phyloP scores from a whole-genome alignment of 768 basidiomycete genomes.

The Gloeophyllum trabeum region DNA sequence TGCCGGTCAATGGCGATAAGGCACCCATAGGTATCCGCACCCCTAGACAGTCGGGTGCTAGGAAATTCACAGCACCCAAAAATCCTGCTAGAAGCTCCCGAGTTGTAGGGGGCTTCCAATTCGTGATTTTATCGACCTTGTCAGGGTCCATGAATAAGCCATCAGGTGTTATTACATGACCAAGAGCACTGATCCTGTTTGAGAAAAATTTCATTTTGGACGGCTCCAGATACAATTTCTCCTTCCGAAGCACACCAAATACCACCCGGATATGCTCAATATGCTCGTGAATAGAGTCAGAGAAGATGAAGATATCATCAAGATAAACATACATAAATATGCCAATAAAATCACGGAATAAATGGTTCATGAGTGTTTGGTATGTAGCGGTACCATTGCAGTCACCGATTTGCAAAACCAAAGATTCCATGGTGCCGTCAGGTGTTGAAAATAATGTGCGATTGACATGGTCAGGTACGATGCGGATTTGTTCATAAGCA shows the following conservation, averaged over 20 bases:
- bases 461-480: conserved; percentile 13
- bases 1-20: conserved; percentile 12
- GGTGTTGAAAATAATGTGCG: conserved; percentile 21
- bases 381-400: conserved; percentile 19
- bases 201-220: conserved; percentile 14
- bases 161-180: conserved; percentile 21
- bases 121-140: conserved; percentile 25
- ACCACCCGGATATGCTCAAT: conserved; percentile 11
- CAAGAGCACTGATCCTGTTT: conserved; percentile 14
- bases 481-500: conserved; percentile 20
- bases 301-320: conserved; percentile 22
- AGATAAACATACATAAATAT: conserved; percentile 20
- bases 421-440: conserved; percentile 21
- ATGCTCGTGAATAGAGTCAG: conserved; percentile 15
- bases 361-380: conserved; percentile 16
- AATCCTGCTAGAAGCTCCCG: conserved; percentile 23
- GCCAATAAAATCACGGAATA: conserved; percentile 16
- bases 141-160: conserved; percentile 32
- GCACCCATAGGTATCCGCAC: conserved; percentile 28
- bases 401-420: conserved; percentile 20
- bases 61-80: conserved; percentile 18
- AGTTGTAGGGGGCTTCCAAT: conserved; percentile 19
- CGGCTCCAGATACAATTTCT: conserved; percentile 12
- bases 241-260: conserved; percentile 4
- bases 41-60: conserved; percentile 20